These are phyloP conservation scores for Lagerstroemia speciosa DNA, from an alignment of 345 rosid genomes.

Conservation along the genomic window DNA sequence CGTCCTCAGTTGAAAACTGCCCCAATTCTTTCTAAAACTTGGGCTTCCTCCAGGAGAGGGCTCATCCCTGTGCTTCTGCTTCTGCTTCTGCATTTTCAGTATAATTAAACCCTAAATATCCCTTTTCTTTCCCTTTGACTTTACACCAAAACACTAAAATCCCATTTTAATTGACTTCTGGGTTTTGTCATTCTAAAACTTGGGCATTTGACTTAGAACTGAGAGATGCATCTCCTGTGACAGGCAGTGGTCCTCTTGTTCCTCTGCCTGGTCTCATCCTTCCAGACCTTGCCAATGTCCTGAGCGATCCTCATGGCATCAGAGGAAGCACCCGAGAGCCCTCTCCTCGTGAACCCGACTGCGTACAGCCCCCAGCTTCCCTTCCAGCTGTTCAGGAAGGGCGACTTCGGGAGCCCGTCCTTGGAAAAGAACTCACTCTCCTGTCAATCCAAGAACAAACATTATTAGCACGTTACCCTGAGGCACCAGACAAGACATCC, in stretches of 20 bases:
- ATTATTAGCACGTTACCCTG: neutral
- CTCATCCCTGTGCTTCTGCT: constrained; percentile 7
- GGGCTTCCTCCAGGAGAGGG: constrained; percentile 11
- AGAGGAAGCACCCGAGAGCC: constrained; percentile 70
- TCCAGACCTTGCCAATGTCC: constrained; percentile 63
- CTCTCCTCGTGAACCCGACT: constrained; percentile 90
- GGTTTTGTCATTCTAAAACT: no score
- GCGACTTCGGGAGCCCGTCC: constrained; percentile 62
- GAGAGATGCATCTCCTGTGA: constrained; percentile 79
- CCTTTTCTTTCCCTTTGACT: neutral
- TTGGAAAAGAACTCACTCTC: constrained; percentile 66
- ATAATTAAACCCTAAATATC: neutral
- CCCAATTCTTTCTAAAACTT: neutral
- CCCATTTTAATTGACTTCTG: neutral
- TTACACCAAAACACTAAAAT: neutral
- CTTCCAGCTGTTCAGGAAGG: constrained; percentile 88
- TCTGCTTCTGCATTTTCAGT: neutral
- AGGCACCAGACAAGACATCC: neutral
- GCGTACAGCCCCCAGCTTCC: constrained; percentile 80
- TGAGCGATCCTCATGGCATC: constrained; percentile 65
- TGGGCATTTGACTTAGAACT: constrained; percentile 24
- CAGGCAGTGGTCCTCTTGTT: constrained; percentile 47
- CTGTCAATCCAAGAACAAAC: constrained; percentile 20
- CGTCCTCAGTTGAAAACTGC: constrained; percentile 11
- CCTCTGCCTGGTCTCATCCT: constrained; percentile 64